These are phyloP conservation scores for Megacollybia marginata DNA, from an alignment of 768 basidiomycete species.

Conservation along the genomic window DNA sequence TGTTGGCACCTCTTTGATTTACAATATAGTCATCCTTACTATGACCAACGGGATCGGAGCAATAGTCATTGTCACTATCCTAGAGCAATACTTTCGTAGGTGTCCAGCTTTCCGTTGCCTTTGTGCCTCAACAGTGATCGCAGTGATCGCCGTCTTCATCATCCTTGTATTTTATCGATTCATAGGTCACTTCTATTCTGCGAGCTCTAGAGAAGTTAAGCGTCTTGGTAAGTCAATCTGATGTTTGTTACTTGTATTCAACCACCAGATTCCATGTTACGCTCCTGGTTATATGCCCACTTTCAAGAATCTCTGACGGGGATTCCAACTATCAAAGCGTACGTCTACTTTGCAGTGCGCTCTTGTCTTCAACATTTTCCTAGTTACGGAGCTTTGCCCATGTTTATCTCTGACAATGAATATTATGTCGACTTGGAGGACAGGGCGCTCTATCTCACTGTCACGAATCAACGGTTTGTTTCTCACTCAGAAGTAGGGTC, in stretches of 20 bases:
- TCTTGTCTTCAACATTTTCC: too few species aligned
- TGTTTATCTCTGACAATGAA: constrained; percentile 61
- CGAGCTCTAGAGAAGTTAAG: constrained; percentile 69
- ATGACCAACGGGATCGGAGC: constrained; percentile 44
- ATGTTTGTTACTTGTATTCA: not conserved
- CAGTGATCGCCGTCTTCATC: constrained; percentile 47
- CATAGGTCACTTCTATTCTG: constrained; percentile 62
- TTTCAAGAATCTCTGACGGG: constrained; percentile 73
- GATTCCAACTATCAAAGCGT: not conserved
- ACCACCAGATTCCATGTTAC: constrained; percentile 54
- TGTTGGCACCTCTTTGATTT: not conserved
- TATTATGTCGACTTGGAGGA: constrained; percentile 69
- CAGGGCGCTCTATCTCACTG: constrained; percentile 57
- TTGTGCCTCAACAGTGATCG: not conserved
- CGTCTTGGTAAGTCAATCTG: constrained; percentile 25
- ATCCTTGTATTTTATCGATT: constrained; percentile 58
- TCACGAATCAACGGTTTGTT: constrained; percentile 55
- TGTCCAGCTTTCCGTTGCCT: not conserved
- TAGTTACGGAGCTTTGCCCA: constrained; percentile 47
- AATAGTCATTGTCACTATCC: constrained; percentile 46
- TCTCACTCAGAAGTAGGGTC: not conserved
- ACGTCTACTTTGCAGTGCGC: not conserved
- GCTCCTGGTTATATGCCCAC: constrained; percentile 69
- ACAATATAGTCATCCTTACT: constrained; percentile 37
- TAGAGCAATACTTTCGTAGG: constrained; percentile 59